Evolutionary conservation across 2,329 filamentous ascomycete species (phyloP), one percentile per base, ranked within the genome.

Genomic region (Paecilomyces sp.): DNA sequence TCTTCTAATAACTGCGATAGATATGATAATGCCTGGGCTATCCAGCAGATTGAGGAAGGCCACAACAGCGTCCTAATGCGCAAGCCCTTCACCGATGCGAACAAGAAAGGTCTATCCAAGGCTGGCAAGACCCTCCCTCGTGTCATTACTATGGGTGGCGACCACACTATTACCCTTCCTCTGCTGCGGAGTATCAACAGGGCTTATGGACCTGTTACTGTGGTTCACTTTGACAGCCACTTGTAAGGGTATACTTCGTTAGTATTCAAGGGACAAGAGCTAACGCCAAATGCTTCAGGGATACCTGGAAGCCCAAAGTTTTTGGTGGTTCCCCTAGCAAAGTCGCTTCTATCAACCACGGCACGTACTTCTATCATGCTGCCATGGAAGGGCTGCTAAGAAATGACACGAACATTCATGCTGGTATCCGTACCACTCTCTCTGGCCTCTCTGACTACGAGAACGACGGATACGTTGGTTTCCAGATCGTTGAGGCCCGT

Each of bases 341-440:
- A 62, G 84, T 87, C 47, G 90, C 91, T 22, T 82, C 82, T 64
- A 87, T 95, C 77, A 95, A 94, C 77, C 90, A 94, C 76, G 91
- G 91, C 51, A 94, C 90, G 1, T 94, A 94, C 79, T 95, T 95
- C 77, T 94, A 88, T 77, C 89, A 93, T 71, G 91, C 90, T 0
- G 77, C 88, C 0, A 84, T 87, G 75, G 90, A 94, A 72, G 91
- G 91, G 2, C 80, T 94, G 15, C 80, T 95, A 22, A 82, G 82
- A 63, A 95, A 94, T 70, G 89, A 94, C 78, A 88, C 85, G 65
- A 93, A 92, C 76, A 92, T 95, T 74, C 91, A 95, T 72, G 91
- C 90, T 15, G 91, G 91, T 47, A 94, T 95, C 72, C 86, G 91
- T 59, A 94, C 91, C 0, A 94, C 90, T 2, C 80, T 94, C 18